Base-by-base conservation (phyloP, 495 filamentous ascomycete genomes). In the Echria macrotheca region DNA sequence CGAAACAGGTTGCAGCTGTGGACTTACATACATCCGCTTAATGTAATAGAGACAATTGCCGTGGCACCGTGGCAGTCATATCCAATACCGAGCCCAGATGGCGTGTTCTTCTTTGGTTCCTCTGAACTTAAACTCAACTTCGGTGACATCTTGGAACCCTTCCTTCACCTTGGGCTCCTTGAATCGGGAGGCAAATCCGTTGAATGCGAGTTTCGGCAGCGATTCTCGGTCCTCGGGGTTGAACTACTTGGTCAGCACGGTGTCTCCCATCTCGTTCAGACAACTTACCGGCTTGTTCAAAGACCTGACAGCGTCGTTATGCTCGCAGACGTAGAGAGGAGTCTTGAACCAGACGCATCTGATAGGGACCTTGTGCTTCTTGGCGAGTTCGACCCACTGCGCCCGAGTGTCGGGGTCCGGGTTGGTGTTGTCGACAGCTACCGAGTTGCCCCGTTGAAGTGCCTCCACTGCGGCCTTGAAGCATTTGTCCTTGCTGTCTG, bases 311-410 rank as follows among this genome's bases (percentile, higher is more conserved):
- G 81, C 81, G 59, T 93, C 86, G 59, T 98, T 97, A 66, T 98
- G 93, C 61, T 86, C 79, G 67, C 90, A 96, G 4, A 97, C 55
- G 29, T 77, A 75, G 8, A 79, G 58, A 1, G 80, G 67, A 12
- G 88, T 80, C 39, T 84, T 86, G 67, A 98, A 95, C 56, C 87
- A 84, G 4, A 96, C 68, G 58, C 91, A 94, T 22, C 94, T 85
- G 49, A 96, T 86, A 0, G 86, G 86, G 2, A 91, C 73, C 1
- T 77, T 68, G 41, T 83, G 66, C 44, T 85, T 83, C 43, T 70
- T 76, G 12, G 89, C 89, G 17, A 96, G 68, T 7, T 78, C 70
- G 19, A 87, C 65, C 89, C 90, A 96, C 47, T 84, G 69, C 9
- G 73, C 71, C 55, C 94, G 72, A 29, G 82, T 86, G 39, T 89